Evolutionary conservation across 2,329 filamentous ascomycete species (phyloP), one percentile per base, ranked within the genome.

Genomic region (Aspergillus sclerotialis): DNA sequence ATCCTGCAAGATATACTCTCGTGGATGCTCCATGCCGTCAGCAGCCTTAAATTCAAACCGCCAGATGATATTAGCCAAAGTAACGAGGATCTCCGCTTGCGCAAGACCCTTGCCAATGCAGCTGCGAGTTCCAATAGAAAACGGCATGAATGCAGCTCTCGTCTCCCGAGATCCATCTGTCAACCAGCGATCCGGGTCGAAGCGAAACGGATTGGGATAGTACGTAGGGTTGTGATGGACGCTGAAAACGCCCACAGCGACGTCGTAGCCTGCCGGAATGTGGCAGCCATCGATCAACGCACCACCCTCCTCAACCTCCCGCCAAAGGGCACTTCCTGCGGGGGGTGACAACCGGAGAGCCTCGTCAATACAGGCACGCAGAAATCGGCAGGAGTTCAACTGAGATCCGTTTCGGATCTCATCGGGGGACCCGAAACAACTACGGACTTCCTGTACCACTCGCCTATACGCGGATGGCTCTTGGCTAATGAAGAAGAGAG

Each of bases 181-280:
- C 4, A 80, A 53, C 78, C 78, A 82, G 13, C 78, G 69, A 63
- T 81, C 76, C 0, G 78, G 78, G 2, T 62, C 51, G 50, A 73
- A 82, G 1, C 61, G 51, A 45, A 70, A 78, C 0, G 78, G 71
- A 10, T 65, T 57, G 1, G 72, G 65, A 55, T 68, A 80, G 62
- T 80, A 78, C 2, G 50, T 51, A 2, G 68, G 23, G 16, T 39
- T 43, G 26, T 42, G 42, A n/a, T 43, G 39, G 17, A 46, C 34
- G 16, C 28, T 34, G 36, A 43, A 45, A 21, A 39, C 29, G 7
- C 35, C 33, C 7, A 38, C 39, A 4, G 37, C 39, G 11, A 43
- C 38, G 11, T 25, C 28, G 13, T 24, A 33, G 19, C 44, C 44
- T 11, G 18, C 31, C 4, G 38, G 39, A n/a, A 45, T 40, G 16